phyloP scores from a whole-genome alignment of 805 yeast species.

The Cyberlindnera americana region DNA sequence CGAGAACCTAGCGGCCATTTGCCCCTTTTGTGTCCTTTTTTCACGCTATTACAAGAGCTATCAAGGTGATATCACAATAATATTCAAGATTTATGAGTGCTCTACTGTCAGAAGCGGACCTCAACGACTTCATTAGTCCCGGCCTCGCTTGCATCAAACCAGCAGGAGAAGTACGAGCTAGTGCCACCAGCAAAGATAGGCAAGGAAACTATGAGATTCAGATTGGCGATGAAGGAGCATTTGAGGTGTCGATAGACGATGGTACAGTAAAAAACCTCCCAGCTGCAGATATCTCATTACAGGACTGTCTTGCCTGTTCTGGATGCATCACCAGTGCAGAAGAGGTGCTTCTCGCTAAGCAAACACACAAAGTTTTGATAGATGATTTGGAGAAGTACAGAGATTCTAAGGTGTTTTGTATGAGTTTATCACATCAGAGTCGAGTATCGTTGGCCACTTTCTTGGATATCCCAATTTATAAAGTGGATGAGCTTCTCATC shows the following conservation, averaged over 20 bases:
- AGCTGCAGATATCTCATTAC: constrained; percentile 82
- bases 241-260: constrained; percentile 66
- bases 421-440: constrained; percentile 82
- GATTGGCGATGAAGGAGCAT: constrained; percentile 49
- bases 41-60: no score
- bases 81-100: constrained; percentile 62
- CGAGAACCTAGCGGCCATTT: background rate
- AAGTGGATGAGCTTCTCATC: constrained; percentile 59
- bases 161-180: constrained; percentile 42
- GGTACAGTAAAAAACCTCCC: constrained; percentile 43
- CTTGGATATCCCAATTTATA: constrained; percentile 45
- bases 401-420: constrained; percentile 50
- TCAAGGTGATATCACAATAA: no score
- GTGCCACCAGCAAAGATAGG: constrained; percentile 16
- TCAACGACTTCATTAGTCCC: constrained; percentile 92
- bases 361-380: constrained; percentile 77
- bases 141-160: constrained; percentile 96
- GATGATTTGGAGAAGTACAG: constrained; percentile 44
- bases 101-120: constrained; percentile 79
- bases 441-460: constrained; percentile 80
- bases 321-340: constrained; percentile 99
- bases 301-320: constrained; percentile 94
- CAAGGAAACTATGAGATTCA: constrained; percentile 46
- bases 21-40: background rate
- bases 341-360: constrained; percentile 86